phyloP scores from a whole-genome alignment of 202 grass and related monocot species.

The Panicum virgatum region DNA sequence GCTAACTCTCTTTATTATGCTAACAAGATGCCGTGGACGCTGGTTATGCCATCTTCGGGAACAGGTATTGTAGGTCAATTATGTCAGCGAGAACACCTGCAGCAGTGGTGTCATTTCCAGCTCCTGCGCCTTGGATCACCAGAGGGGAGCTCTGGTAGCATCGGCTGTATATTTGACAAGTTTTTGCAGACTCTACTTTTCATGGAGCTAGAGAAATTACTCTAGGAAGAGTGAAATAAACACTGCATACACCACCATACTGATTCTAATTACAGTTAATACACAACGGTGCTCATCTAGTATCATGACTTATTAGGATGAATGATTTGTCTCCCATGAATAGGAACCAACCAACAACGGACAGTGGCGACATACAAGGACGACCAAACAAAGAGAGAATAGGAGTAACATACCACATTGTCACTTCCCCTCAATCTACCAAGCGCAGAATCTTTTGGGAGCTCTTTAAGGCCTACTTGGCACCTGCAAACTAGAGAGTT shows the following conservation, averaged over 20 bases:
- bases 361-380: not conserved
- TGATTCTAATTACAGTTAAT: not conserved
- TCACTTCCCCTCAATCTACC: conserved; percentile 96
- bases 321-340: not conserved
- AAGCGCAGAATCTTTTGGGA: conserved; percentile 75
- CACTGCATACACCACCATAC: not conserved
- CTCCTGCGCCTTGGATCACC: conserved; percentile 94
- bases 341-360: not conserved
- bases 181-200: no score
- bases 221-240: not conserved
- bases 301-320: no score
- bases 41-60: conserved; percentile 16
- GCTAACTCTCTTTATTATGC: no score
- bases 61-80: conserved; percentile 77
- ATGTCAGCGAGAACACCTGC: conserved; percentile 79
- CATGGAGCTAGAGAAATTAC: no score
- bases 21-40: not conserved
- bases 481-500: conserved; percentile 57
- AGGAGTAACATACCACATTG: conserved; percentile 71
- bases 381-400: not conserved
- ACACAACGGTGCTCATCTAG: not conserved
- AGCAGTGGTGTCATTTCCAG: conserved; percentile 80
- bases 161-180: conserved; percentile 88
- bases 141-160: conserved; percentile 76
- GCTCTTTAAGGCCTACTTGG: conserved; percentile 72